Base-by-base conservation (phyloP, 345 rosid species). In the Gossypium sturtianum region DNA sequence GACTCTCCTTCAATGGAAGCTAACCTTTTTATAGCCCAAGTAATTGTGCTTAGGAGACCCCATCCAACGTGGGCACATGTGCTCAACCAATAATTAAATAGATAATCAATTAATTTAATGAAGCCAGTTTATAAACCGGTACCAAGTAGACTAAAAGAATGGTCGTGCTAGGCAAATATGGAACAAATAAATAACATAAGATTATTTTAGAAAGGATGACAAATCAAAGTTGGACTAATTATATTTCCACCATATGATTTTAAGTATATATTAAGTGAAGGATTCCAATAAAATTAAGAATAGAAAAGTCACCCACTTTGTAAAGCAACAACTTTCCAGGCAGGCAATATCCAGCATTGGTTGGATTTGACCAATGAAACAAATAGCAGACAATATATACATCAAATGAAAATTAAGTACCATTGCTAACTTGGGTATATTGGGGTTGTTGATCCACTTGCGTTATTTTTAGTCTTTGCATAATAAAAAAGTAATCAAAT, bases 1-100 rank as follows among this genome's bases (percentile, higher is more conserved):
- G 74, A 71, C 53, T 71, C 27, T 34, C 52, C 23, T 12, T 34
- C 34, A 71, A 71, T n/a, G 51, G 19, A 71, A 54, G 64, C 44
- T 64, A 22, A 13, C 17, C 51, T 19, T 71, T 56, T n/a, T 53
- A 71, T 71, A 71, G 52, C 13, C 34, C 19, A 11, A 71, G 22
- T 7, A 9, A 68, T 48, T 25, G 38, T 25, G 13, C 44, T 23
- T 49, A 41, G 22, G 41, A 23, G 20, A n/a, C 48, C 13, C 48
- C 23, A 63, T 63, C 20, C 12, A 34, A 38, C 22, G 23, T 63
- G 67, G 48, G 5, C 68, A 17, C 68, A 64, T 38, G 68, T 38
- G 68, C 68, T 17, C 48, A 64, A 11, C 49, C 68, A 64, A 64
- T 41, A 64, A 64, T 38, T n/a, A 3, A 64, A 17, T 10, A 38